Percentiles rank a stretch among this genome's conserved stretches.
Evolutionary conservation across 2,329 filamentous ascomycete genomes (phyloP).

Genomic region (Fusarium sp.): DNA sequence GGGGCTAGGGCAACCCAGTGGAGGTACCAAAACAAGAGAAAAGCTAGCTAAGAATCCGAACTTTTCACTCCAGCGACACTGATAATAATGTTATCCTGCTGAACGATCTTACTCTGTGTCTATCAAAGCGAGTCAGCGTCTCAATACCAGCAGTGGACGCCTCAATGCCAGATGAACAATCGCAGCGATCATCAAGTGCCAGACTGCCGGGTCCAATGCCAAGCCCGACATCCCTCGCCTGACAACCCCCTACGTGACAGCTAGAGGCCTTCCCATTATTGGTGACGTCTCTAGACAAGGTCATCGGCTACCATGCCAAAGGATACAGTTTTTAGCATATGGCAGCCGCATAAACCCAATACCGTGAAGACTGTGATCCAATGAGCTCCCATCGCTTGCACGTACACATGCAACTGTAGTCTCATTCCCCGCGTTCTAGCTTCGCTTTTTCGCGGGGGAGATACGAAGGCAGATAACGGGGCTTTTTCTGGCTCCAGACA

Average conservation of each 20-base stretch:
- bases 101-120: not conserved
- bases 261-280: not conserved
- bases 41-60: too few relatives aligned
- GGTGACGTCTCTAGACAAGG: not conserved
- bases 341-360: not conserved
- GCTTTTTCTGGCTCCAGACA: not conserved
- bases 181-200: not conserved
- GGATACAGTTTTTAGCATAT: too few relatives aligned
- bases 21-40: too few relatives aligned
- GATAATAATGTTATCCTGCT: not conserved
- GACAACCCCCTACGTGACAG: not conserved
- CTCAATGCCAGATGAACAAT: not conserved
- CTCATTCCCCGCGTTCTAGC: not conserved
- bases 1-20: too few relatives aligned
- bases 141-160: not conserved
- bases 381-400: not conserved
- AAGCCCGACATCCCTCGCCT: not conserved
- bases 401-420: not conserved
- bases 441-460: not conserved
- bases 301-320: not conserved
- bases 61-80: too few relatives aligned
- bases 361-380: not conserved
- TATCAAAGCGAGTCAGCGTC: not conserved
- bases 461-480: not conserved
- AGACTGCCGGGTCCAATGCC: not conserved